Evolutionary conservation across 2,329 filamentous ascomycete genomes (phyloP), one percentile per base, ranked within the genome.

Genomic region (Arthrobotrys musiformis): DNA sequence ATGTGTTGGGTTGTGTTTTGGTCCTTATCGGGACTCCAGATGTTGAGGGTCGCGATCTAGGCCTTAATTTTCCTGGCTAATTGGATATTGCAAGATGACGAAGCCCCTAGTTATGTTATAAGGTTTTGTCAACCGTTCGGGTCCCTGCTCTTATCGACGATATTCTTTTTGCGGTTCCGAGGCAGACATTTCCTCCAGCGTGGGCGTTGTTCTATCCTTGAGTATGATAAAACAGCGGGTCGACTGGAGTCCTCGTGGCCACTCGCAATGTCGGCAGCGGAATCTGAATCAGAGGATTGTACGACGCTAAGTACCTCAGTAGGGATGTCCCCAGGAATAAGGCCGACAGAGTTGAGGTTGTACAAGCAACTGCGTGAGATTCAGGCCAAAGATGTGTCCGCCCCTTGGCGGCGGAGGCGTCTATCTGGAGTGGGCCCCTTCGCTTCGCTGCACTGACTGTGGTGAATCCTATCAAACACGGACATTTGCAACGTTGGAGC

Each of bases 1-100:
- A 73, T 73, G 69, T 73, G 69, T 67, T 72, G 68, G 37, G n/a
- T 11, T 4, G 4, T 15, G 17, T 40, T 24, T n/a, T 64, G 40
- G 67, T 11, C 13, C 67, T 70, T 70, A 70, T 70, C 67, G 22
- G 37, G 42, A 40, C 50, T n/a, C 40, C 22, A n/a, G 40, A 56
- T 33, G 22, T 28, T 28, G n/a, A 44, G 19, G 28, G 24, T 26
- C 1, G 28, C 17, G 50, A 40, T 48, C 50, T 46, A 33, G 52
- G 30, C 50, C 22, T 22, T 37, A 17, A 13, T 19, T 26, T 40
- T 58, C n/a, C 8, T 58, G 54, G 30, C 19, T 19, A 58, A 24
- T 58, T 58, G 19, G 9, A 56, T 15, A 33, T 35, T 56, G 28
- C 4, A 2, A 13, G 50, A 56, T 2, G 28, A 19, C 28, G 7